Base-by-base conservation (phyloP, 768 basidiomycete species). In the Lactifluus hygrophoroides region DNA sequence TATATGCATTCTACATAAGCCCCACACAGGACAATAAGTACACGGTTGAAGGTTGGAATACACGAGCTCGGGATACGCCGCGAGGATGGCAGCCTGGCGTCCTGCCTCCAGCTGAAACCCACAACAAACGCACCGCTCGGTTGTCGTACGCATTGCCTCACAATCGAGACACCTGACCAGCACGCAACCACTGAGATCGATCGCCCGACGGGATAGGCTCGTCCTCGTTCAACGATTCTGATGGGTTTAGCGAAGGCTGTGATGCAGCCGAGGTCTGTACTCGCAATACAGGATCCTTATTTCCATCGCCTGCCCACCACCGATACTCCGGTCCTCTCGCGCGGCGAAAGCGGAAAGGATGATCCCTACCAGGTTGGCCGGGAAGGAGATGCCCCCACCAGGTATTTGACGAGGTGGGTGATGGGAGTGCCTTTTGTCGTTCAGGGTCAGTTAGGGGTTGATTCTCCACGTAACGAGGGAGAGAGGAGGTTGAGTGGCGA, bases 131-230 rank as follows among this genome's bases (percentile, higher is more conserved):
- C 34, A 42, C 38, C 35, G 30, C 13, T 40, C 17, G 19, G 34
- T 30, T 6, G 9, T 7, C 0, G 7, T 23, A 44, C 16, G 28
- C 7, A 1, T 23, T 19, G 5, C 21, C 23, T 59, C 17, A 16
- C 27, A 42, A 35, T 43, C 32, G 16, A 45, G 50, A 23, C 38
- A 37, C 52, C 57, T 57, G 54, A 54, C n/a, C 57, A 28, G 69
- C 69, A 30, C 58, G 62, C 37, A 71, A 62, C 69, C 69, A 70
- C 63, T 81, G 70, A 5, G 79, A 80, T 38, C 73, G 67, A 40
- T 70, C 70, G 28, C 81, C 77, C 57, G 76, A 73, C 9, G 81
- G 79, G 50, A 86, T 80, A 6, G 84, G 83, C 60, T 75, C 64
- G 68, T 86, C 79, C 44, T 78, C 72, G 64, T 86, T 70, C 5